phyloP scores from a whole-genome alignment of 129 eudicot genomes.

The Flaveria sonorensis region DNA sequence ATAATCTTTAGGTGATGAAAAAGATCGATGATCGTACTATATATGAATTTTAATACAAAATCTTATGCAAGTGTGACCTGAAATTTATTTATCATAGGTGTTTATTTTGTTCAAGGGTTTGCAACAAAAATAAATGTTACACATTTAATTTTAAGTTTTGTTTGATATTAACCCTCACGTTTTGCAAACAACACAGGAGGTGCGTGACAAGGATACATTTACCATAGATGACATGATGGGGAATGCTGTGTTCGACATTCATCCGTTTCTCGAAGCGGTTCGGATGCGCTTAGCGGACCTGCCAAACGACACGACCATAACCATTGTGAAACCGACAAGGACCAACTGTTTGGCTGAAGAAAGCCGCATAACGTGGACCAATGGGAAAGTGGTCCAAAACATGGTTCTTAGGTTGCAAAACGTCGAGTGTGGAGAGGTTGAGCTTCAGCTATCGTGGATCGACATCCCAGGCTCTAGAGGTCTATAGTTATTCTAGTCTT shows the following conservation, averaged over 20 bases:
- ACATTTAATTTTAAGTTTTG: not conserved
- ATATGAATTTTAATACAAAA: too few relatives aligned
- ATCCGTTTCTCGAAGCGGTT: conserved; percentile 50
- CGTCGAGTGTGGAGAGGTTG: conserved; percentile 59
- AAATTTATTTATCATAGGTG: too few relatives aligned
- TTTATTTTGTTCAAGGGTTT: too few relatives aligned
- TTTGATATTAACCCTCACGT: not conserved
- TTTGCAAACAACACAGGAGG: conserved; percentile 44
- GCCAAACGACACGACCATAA: conserved; percentile 48
- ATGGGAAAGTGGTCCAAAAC: conserved; percentile 53
- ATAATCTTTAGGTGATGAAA: too few relatives aligned
- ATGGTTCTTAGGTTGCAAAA: conserved; percentile 57
- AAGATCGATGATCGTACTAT: too few relatives aligned
- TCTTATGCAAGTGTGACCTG: too few relatives aligned
- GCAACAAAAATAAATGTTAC: too few relatives aligned
- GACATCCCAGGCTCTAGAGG: conserved; percentile 54
- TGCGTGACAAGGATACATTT: conserved; percentile 56
- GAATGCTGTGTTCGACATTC: conserved; percentile 49
- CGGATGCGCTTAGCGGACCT: conserved; percentile 40
- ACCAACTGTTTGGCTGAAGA: conserved; percentile 61
- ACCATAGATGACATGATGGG: conserved; percentile 68
- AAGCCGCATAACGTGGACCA: conserved; percentile 48
- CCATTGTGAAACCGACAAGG: conserved; percentile 48
- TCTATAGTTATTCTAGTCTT: not conserved
- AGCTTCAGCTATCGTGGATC: conserved; percentile 59